phyloP scores from a whole-genome alignment of 192 early-diverging fungal genomes.

The Lunasporangiospora selenospora region DNA sequence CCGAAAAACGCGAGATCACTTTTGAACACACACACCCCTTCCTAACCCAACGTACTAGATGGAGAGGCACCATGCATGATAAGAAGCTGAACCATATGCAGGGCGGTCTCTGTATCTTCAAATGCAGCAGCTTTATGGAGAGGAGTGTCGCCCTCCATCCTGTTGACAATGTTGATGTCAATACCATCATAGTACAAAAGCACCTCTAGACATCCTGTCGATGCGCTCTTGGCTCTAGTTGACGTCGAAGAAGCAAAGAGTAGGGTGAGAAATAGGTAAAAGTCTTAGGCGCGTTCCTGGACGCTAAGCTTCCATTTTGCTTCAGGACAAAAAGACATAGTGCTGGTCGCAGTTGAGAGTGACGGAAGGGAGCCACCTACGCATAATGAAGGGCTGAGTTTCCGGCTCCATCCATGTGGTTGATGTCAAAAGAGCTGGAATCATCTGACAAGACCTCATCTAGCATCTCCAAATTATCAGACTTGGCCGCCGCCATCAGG shows the following conservation, averaged over 20 bases:
- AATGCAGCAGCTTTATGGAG: slow-evolving; percentile 72
- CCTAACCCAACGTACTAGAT: slow-evolving; percentile 40
- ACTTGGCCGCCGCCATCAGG: slow-evolving; percentile 72
- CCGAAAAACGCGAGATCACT: too few species aligned
- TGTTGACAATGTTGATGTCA: slow-evolving; percentile 62
- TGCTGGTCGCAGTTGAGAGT: too few species aligned
- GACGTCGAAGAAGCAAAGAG: not conserved
- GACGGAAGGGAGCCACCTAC: slow-evolving; percentile 22
- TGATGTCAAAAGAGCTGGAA: slow-evolving; percentile 56
- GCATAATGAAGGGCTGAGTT: slow-evolving; percentile 74
- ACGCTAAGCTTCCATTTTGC: too few species aligned
- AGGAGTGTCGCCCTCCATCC: slow-evolving; percentile 64
- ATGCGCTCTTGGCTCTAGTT: slow-evolving; percentile 57
- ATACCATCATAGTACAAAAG: slow-evolving; percentile 59
- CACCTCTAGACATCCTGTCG: slow-evolving; percentile 65
- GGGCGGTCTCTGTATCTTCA: slow-evolving; percentile 58
- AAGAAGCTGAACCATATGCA: slow-evolving; percentile 67
- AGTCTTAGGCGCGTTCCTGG: too few species aligned
- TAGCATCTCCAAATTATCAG: slow-evolving; percentile 73
- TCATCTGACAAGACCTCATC: slow-evolving; percentile 59
- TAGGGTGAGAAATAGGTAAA: too few species aligned
- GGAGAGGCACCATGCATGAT: slow-evolving; percentile 61
- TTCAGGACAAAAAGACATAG: too few species aligned
- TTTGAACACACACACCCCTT: too few species aligned
- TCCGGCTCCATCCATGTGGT: slow-evolving; percentile 67